A percentile compares a stretch with the other conserved stretches of the same genome.
phyloP scores from a whole-genome alignment of 768 basidiomycete genomes.

The Pisolithus marmoratus region DNA sequence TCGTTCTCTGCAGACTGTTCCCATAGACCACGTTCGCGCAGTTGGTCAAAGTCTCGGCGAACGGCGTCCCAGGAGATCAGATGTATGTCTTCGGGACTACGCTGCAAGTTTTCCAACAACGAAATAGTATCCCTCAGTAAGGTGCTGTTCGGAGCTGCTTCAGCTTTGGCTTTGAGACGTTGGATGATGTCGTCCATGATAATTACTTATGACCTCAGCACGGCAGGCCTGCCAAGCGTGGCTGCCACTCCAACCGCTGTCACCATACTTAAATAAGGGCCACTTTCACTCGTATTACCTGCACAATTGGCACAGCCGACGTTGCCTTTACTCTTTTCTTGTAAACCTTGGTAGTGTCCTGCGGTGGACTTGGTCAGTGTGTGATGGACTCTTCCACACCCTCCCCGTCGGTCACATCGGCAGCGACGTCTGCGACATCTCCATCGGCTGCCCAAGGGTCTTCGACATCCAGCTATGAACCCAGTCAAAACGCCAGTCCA shows the following conservation, averaged over 20 bases:
- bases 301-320: too few species aligned
- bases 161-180: constrained; percentile 14
- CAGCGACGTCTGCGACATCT: constrained; percentile 10
- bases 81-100: constrained; percentile 12
- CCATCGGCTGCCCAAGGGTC: constrained; percentile 12
- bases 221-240: background rate
- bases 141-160: constrained; percentile 5
- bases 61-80: constrained; percentile 20
- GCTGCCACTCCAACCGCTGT: too few species aligned
- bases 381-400: constrained; percentile 13
- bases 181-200: constrained; percentile 25
- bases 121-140: constrained; percentile 19
- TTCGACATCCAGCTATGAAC: constrained; percentile 13
- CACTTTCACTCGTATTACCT: background rate
- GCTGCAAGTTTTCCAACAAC: constrained; percentile 16
- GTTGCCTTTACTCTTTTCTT: background rate
- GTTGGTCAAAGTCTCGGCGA: constrained; percentile 13
- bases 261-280: too few species aligned
- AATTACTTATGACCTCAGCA: background rate
- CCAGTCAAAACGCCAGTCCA: constrained; percentile 44
- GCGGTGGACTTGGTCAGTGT: background rate
- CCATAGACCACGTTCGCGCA: constrained; percentile 23
- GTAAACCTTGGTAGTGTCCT: background rate
- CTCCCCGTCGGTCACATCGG: constrained; percentile 2
- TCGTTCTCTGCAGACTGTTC: constrained; percentile 19